Percentiles rank a stretch among this genome's conserved stretches.
Conservation (phyloP, 805 yeast genomes). For the Yamadazyma laniorum region DNA sequence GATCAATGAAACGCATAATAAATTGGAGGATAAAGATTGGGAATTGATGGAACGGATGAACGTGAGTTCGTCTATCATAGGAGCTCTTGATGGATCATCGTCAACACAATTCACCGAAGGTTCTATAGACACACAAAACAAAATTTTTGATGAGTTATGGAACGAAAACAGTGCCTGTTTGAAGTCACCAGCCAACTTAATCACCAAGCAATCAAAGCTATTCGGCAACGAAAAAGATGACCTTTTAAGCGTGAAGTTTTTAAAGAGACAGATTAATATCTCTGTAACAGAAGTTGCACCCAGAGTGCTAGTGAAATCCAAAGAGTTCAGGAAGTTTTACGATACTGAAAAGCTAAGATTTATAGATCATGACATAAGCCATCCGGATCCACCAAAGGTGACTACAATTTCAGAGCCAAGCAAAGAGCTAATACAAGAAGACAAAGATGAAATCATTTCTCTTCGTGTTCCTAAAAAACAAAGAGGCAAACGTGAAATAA, state of each 20-base stretch:
- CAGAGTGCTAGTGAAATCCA: constrained; percentile 10
- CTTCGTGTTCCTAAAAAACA: constrained; percentile 24
- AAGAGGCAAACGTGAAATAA: neutral
- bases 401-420: neutral
- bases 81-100: too few species aligned
- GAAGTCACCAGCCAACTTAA: neutral
- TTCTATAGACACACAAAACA: constrained; percentile 5
- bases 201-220: constrained; percentile 12
- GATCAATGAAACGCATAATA: constrained; percentile 42
- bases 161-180: constrained; percentile 14
- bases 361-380: too few species aligned
- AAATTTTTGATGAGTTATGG: constrained; percentile 13
- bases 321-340: constrained; percentile 11
- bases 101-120: too few species aligned
- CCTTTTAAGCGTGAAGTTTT: constrained; percentile 17
- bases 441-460: constrained; percentile 37
- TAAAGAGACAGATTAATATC: constrained; percentile 14
- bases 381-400: neutral
- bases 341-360: constrained; percentile 4
- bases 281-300: constrained; percentile 14
- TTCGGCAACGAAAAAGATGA: constrained; percentile 18
- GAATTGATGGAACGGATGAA: constrained; percentile 24
- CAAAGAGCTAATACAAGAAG: constrained; percentile 8
- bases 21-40: constrained; percentile 37
- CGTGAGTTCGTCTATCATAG: too few species aligned